These are phyloP conservation scores for Aspergillus ellipticus DNA, from an alignment of 495 filamentous ascomycete species.

Conservation along the genomic window DNA sequence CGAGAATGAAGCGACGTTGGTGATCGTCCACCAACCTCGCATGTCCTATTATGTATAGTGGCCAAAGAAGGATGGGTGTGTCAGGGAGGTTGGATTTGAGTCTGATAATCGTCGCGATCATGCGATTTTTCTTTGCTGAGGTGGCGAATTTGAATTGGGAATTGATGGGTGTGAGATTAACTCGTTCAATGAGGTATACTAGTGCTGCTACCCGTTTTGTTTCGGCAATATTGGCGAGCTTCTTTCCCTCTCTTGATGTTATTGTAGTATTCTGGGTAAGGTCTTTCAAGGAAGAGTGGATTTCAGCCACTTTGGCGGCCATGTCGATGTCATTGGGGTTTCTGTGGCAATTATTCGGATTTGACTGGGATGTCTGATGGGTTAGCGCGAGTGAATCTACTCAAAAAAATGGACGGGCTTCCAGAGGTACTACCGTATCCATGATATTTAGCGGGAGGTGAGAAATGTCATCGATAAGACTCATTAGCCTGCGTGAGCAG, in stretches of 20 bases:
- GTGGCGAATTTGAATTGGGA: background rate
- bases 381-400: background rate
- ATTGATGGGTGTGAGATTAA: too few species aligned
- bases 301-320: constrained; percentile 6
- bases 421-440: background rate
- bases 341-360: too few species aligned
- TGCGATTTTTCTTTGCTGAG: constrained; percentile 5
- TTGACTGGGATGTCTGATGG: too few species aligned
- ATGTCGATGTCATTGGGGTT: too few species aligned
- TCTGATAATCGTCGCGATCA: constrained; percentile 11
- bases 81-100: constrained; percentile 11
- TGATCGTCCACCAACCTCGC: constrained; percentile 13
- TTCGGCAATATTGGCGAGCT: constrained; percentile 14
- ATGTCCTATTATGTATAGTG: constrained; percentile 16
- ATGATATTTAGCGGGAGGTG: background rate
- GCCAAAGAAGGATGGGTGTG: constrained; percentile 16
- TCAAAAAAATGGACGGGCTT: background rate
- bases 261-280: constrained; percentile 12
- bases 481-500: constrained; percentile 20
- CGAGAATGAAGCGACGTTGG: constrained; percentile 18
- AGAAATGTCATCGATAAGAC: constrained; percentile 13
- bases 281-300: background rate
- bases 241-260: constrained; percentile 5
- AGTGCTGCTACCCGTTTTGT: constrained; percentile 17
- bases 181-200: constrained; percentile 13